Evolutionary conservation across 441 rosid genomes (phyloP).

Genomic region (Erysimum cheiri): DNA sequence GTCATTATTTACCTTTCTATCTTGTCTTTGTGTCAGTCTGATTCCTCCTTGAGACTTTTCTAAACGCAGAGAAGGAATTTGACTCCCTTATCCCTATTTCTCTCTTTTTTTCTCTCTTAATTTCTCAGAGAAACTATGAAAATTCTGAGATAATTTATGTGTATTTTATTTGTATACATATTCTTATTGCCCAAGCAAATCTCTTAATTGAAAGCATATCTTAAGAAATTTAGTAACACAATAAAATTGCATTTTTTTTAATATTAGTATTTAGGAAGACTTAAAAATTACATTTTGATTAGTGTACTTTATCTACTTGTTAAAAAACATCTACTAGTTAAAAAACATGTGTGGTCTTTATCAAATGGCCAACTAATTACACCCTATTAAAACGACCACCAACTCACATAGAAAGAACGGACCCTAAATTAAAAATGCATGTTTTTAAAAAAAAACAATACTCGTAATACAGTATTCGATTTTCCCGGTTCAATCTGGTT

Average conservation of each 20-base stretch:
- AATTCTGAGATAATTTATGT: neutral
- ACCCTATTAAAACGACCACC: slow-evolving; percentile 17
- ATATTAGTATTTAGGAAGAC: neutral
- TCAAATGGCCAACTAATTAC: slow-evolving; percentile 23
- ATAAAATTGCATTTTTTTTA: neutral
- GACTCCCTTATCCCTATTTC: slow-evolving; percentile 11
- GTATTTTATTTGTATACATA: neutral
- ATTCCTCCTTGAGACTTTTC: slow-evolving; percentile 13
- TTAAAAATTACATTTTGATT: neutral
- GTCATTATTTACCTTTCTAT: slow-evolving; percentile 26
- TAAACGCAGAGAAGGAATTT: slow-evolving; percentile 32
- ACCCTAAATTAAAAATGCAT: neutral
- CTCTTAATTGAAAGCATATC: neutral
- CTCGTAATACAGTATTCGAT: neutral
- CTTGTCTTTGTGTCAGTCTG: slow-evolving; percentile 33
- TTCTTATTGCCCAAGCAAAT: no score
- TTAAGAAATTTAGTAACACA: neutral
- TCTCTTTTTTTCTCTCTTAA: neutral
- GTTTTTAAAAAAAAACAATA: neutral
- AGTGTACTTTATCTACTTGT: neutral
- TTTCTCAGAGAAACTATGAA: neutral
- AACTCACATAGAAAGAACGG: slow-evolving; percentile 1
- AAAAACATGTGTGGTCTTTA: slow-evolving; percentile 14
- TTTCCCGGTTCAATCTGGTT: slow-evolving; percentile 15
- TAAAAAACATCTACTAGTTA: neutral